Evolutionary conservation across 176 grass and related monocot genomes (phyloP), one percentile per base, ranked within the genome.

Genomic region (Raddia distichophylla): DNA sequence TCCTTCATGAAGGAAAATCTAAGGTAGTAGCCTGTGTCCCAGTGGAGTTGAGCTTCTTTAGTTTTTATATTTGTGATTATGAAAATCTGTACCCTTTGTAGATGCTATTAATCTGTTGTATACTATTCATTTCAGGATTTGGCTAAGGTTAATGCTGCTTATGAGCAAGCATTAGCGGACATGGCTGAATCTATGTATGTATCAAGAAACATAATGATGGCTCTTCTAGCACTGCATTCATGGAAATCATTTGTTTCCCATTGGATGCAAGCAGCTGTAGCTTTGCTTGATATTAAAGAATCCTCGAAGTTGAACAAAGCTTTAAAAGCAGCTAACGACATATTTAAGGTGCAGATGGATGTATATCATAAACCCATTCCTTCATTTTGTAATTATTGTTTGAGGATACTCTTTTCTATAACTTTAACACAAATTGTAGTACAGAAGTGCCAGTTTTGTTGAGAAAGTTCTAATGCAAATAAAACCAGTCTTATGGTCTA

Each of bases 191-290:
- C 92, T 72, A 83, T 98, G 69, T 86, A 90, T 81, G 60, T 88
- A 73, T 89, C 95, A 61, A 93, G 95, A 91, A 94, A 98, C 74
- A 85, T 98, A 77, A 75, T 75, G 56, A 52, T 98, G 59, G 92
- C 90, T 81, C 60, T 95, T 91, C 81, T 98, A 90, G 88, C 82
- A 60, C 46, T 98, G 86, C 92, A 98, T 84, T 93, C 92, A 64
- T 98, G 92, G 95, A 98, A 91, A 73, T 86, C 88, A 78, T 98
- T 98, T 88, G 64, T 98, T 82, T 78, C 90, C 60, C 80, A 68
- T 76, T 95, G 95, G 95, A 85, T 94, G 83, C 78, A 80, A 77
- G 90, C 84, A 50, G 81, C 79, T 44, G 79, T 88, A 75, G 70
- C 77, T 22, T 82, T 85, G 69, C 37, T 85, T 86, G 89, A 90